phyloP scores from a whole-genome alignment of 1,284 basidiomycete genomes.

The Puccinia novopanici region DNA sequence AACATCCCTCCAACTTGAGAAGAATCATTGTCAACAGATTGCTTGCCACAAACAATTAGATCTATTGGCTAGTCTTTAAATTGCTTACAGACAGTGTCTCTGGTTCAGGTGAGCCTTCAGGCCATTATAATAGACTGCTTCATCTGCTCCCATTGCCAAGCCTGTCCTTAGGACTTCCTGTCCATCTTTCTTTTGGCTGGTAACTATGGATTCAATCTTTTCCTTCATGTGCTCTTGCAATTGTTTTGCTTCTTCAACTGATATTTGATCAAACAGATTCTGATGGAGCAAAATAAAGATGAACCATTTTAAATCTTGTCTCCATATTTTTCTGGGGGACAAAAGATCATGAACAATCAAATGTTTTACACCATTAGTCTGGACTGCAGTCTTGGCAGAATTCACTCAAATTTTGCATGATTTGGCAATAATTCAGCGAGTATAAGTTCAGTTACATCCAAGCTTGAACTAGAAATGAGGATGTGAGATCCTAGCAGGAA shows the following conservation, averaged over 20 bases:
- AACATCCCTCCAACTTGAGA: no score
- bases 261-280: conserved; percentile 65
- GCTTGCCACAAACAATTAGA: conserved; percentile 94
- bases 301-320: background rate
- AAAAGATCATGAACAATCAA: conserved; percentile 73
- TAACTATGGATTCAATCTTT: conserved; percentile 76
- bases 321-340: background rate
- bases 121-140: conserved; percentile 86
- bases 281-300: no score
- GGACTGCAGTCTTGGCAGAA: conserved; percentile 83
- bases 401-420: conserved; percentile 90
- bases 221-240: conserved; percentile 77
- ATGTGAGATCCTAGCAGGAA: conserved; percentile 1
- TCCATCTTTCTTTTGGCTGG: no score
- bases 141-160: no score
- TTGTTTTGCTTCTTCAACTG: conserved; percentile 94
- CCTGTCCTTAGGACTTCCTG: no score
- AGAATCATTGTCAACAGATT: conserved; percentile 95
- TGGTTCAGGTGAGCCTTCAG: conserved; percentile 69
- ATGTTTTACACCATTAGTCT: conserved; percentile 86
- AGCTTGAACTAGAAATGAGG: no score
- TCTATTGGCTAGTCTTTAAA: conserved; percentile 69
- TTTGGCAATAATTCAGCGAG: background rate
- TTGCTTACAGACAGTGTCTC: conserved; percentile 78
- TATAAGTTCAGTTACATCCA: background rate